Evolutionary conservation across 768 basidiomycete species (phyloP).

Genomic region (Phanerodontia chrysosporium): DNA sequence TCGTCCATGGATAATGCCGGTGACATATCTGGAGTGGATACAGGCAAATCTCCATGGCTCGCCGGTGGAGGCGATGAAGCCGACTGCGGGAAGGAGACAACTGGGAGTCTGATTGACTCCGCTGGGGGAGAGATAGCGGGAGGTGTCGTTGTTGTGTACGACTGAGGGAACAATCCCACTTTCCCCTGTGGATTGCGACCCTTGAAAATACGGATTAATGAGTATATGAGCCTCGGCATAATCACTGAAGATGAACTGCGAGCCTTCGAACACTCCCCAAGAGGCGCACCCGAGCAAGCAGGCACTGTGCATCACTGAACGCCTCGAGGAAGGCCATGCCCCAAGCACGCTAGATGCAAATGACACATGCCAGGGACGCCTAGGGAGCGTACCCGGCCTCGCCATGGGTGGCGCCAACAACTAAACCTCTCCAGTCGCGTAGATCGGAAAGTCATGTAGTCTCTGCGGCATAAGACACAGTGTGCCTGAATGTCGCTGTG

Average conservation of each 20-base stretch:
- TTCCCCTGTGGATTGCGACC: conserved; percentile 81
- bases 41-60: neutral
- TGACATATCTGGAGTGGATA: conserved; percentile 2
- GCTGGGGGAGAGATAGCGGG: conserved; percentile 29
- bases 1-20: conserved; percentile 13
- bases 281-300: too few species aligned
- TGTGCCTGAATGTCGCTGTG: too few species aligned
- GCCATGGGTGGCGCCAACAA: neutral
- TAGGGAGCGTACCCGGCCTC: neutral
- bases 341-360: neutral
- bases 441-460: too few species aligned
- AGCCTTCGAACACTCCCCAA: neutral
- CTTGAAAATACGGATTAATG: conserved; percentile 35
- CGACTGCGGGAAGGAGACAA: conserved; percentile 10
- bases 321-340: neutral
- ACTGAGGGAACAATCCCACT: conserved; percentile 87
- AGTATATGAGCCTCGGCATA: conserved; percentile 3
- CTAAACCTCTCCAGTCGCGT: neutral
- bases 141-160: conserved; percentile 69
- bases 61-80: neutral
- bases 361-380: neutral
- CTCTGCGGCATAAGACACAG: too few species aligned
- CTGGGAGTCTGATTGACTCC: conserved; percentile 6
- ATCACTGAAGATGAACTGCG: neutral
- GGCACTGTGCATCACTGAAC: too few species aligned